Evolutionary conservation across 495 filamentous ascomycete species (phyloP).

Genomic region (Podospora australis): DNA sequence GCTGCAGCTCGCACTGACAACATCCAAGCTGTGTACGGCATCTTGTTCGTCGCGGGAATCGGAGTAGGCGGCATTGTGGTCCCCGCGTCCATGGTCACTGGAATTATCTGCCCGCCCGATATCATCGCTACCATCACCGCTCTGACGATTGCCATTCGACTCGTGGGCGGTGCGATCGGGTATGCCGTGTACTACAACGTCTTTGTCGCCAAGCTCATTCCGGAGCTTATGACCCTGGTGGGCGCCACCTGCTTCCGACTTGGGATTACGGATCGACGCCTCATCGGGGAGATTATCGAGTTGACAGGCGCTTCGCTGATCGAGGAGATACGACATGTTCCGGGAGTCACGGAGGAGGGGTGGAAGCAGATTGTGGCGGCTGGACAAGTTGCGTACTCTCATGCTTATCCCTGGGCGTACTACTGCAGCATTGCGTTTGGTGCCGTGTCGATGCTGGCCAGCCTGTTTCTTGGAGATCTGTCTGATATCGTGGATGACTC

Average conservation of each 20-base stretch:
- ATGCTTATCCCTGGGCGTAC: slow-evolving; percentile 62
- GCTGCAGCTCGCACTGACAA: slow-evolving; percentile 53
- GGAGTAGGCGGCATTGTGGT: slow-evolving; percentile 72
- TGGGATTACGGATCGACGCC: slow-evolving; percentile 44
- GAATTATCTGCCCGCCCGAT: slow-evolving; percentile 67
- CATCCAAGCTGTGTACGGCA: slow-evolving; percentile 52
- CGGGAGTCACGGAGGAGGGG: slow-evolving; percentile 51
- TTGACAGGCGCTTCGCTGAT: slow-evolving; percentile 53
- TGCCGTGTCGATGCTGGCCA: slow-evolving; percentile 52
- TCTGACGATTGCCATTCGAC: slow-evolving; percentile 65
- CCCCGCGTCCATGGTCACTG: slow-evolving; percentile 49
- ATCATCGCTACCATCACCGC: slow-evolving; percentile 69
- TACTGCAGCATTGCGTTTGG: slow-evolving; percentile 65
- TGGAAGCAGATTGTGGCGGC: slow-evolving; percentile 55
- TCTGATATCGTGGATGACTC: slow-evolving; percentile 62
- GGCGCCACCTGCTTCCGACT: slow-evolving; percentile 47
- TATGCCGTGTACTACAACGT: slow-evolving; percentile 74
- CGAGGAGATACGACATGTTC: slow-evolving; percentile 45
- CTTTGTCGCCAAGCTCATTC: slow-evolving; percentile 58
- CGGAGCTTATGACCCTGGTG: slow-evolving; percentile 45
- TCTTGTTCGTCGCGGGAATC: slow-evolving; percentile 58
- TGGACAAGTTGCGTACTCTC: slow-evolving; percentile 56
- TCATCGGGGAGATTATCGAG: slow-evolving; percentile 43
- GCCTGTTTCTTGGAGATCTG: slow-evolving; percentile 59
- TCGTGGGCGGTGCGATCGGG: slow-evolving; percentile 64